These are phyloP conservation scores for Lentithecium fluviatile DNA, from an alignment of 495 filamentous ascomycete species.

Conservation along the genomic window DNA sequence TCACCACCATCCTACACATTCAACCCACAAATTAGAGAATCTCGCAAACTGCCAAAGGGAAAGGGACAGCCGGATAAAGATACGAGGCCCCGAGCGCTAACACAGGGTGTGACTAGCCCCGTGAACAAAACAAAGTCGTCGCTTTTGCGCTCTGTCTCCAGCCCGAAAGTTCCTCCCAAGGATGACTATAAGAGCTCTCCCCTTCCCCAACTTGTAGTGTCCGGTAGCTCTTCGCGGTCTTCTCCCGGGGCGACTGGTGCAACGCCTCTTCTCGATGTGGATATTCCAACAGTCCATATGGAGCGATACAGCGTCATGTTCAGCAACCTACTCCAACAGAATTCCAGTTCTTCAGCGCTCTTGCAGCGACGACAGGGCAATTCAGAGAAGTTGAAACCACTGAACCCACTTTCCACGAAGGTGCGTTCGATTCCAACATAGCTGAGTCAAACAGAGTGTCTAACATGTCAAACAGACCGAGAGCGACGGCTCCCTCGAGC, in stretches of 20 bases:
- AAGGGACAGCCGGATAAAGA: not conserved
- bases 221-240: constrained; percentile 20
- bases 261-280: constrained; percentile 57
- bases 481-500: constrained; percentile 9
- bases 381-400: constrained; percentile 60
- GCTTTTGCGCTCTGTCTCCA: constrained; percentile 19
- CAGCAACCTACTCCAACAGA: constrained; percentile 63
- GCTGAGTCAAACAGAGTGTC: not conserved
- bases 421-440: constrained; percentile 19
- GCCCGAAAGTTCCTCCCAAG: constrained; percentile 29
- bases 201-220: constrained; percentile 30
- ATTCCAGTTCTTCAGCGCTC: constrained; percentile 49
- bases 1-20: constrained; percentile 17
- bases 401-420: constrained; percentile 42
- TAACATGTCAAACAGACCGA: constrained; percentile 24
- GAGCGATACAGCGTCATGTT: constrained; percentile 97
- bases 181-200: constrained; percentile 24
- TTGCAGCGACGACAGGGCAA: constrained; percentile 69
- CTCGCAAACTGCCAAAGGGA: constrained; percentile 22
- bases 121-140: constrained; percentile 7
- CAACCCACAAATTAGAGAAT: constrained; percentile 25
- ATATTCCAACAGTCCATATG: constrained; percentile 77
- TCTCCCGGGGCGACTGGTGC: constrained; percentile 31
- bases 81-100: constrained; percentile 12
- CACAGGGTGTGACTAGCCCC: constrained; percentile 1